Evolutionary conservation across 805 yeast genomes (phyloP).

Genomic region (Pichia heedii): DNA sequence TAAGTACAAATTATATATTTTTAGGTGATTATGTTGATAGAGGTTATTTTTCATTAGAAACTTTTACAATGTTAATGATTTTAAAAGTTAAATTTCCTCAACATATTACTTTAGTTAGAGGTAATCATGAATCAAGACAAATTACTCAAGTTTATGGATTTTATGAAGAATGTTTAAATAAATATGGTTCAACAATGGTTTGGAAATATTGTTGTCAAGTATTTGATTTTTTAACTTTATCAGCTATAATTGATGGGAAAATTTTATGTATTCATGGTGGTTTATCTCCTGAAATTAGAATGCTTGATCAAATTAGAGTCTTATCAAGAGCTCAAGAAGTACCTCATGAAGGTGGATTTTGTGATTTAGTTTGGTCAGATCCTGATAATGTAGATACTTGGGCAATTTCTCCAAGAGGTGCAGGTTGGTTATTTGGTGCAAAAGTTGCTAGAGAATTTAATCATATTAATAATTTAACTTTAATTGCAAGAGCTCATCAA

Average conservation of each 20-base stretch:
- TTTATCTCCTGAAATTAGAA: slow-evolving; percentile 90
- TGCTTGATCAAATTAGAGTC: slow-evolving; percentile 94
- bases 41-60: slow-evolving; percentile 92
- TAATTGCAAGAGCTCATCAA: slow-evolving; percentile 96
- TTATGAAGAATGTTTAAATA: slow-evolving; percentile 89
- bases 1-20: slow-evolving; percentile 57
- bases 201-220: slow-evolving; percentile 97
- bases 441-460: slow-evolving; percentile 93
- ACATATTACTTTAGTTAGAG: slow-evolving; percentile 85
- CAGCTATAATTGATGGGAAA: slow-evolving; percentile 93
- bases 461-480: slow-evolving; percentile 79
- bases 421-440: slow-evolving; percentile 96
- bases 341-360: slow-evolving; percentile 98
- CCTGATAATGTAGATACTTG: slow-evolving; percentile 97
- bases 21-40: slow-evolving; percentile 96
- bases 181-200: slow-evolving; percentile 89
- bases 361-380: slow-evolving; percentile 96
- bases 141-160: slow-evolving; percentile 98
- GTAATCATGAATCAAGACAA: slow-evolving; percentile 96
- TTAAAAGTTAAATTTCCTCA: slow-evolving; percentile 62
- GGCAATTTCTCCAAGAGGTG: slow-evolving; percentile 98
- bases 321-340: slow-evolving; percentile 94
- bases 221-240: slow-evolving; percentile 85
- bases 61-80: slow-evolving; percentile 89
- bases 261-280: slow-evolving; percentile 97